A percentile compares a stretch with the other conserved stretches of the same genome.
These are phyloP conservation scores for Phytophthora meadii DNA, from an alignment of 352 stramenopile genomes.

Conservation along the genomic window DNA sequence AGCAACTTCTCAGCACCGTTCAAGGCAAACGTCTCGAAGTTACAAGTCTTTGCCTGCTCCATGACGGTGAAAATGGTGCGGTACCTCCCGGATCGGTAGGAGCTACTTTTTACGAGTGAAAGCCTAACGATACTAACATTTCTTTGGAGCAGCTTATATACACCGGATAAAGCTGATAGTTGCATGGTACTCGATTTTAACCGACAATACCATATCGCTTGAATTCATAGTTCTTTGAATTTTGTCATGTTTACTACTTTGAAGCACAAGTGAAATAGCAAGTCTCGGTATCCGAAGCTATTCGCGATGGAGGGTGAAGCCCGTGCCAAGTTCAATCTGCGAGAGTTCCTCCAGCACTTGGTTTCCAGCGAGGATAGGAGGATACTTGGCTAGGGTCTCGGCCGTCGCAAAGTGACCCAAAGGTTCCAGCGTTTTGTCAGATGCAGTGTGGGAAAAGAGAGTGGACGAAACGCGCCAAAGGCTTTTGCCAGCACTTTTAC, in stretches of 20 bases:
- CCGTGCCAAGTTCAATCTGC: conserved; percentile 85
- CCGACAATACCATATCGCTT: no score
- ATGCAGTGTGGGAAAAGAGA: conserved; percentile 92
- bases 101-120: background rate
- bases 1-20: conserved; percentile 76
- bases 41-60: conserved; percentile 68
- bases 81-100: conserved; percentile 58
- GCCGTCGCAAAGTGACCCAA: conserved; percentile 81
- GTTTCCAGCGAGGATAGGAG: conserved; percentile 82
- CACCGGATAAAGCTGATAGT: conserved; percentile 14
- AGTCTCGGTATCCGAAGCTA: conserved; percentile 22
- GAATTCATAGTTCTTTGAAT: no score
- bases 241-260: no score
- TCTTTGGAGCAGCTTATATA: conserved; percentile 29
- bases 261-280: no score
- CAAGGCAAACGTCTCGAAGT: conserved; percentile 79
- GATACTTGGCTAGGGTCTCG: conserved; percentile 75
- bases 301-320: conserved; percentile 76
- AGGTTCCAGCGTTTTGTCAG: conserved; percentile 86
- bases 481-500: conserved; percentile 73
- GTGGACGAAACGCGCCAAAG: conserved; percentile 93
- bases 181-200: no score
- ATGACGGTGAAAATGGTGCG: conserved; percentile 60
- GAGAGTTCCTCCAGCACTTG: conserved; percentile 89
- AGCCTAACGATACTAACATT: background rate